phyloP scores from a whole-genome alignment of 2,329 filamentous ascomycete species.

The Harringtonia aguacate region DNA sequence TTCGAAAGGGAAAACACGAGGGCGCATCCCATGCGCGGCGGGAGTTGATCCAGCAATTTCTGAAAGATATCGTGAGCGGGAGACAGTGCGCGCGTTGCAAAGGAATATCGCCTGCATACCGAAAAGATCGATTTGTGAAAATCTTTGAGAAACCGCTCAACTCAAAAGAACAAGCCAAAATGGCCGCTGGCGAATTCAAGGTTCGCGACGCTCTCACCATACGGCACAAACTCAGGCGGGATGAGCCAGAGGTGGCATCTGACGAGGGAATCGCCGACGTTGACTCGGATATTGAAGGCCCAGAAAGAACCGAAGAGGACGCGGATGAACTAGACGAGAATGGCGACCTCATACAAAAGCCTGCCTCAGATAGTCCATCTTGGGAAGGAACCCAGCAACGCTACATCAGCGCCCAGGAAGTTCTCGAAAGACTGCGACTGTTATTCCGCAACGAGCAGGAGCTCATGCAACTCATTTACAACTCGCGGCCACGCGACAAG shows the following conservation, averaged over 20 bases:
- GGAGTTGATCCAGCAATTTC: slow-evolving; percentile 69
- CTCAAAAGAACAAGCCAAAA: slow-evolving; percentile 64
- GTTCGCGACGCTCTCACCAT: slow-evolving; percentile 60
- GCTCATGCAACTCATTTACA: slow-evolving; percentile 75
- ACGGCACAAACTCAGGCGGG: slow-evolving; percentile 20
- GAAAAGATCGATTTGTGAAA: slow-evolving; percentile 86
- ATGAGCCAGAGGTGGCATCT: slow-evolving; percentile 29
- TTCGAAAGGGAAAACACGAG: slow-evolving; percentile 65
- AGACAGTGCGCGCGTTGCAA: slow-evolving; percentile 57
- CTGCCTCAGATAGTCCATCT: slow-evolving; percentile 22
- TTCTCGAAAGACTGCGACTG: slow-evolving; percentile 64
- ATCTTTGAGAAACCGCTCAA: slow-evolving; percentile 79
- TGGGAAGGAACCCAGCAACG: slow-evolving; percentile 38
- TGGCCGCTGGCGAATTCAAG: slow-evolving; percentile 59
- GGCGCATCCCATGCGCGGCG: slow-evolving; percentile 68
- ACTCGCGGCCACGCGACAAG: slow-evolving; percentile 54
- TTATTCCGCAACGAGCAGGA: slow-evolving; percentile 85
- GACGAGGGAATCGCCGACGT: slow-evolving; percentile 66
- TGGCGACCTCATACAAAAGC: slow-evolving; percentile 46
- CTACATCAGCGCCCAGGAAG: slow-evolving; percentile 75
- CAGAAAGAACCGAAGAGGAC: slow-evolving; percentile 36
- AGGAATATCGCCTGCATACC: slow-evolving; percentile 69
- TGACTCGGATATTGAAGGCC: slow-evolving; percentile 27
- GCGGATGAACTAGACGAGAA: slow-evolving; percentile 40
- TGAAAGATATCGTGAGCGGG: slow-evolving; percentile 58